phyloP scores from a whole-genome alignment of 2,329 filamentous ascomycete species.

The Pseudogymnoascus sp. region DNA sequence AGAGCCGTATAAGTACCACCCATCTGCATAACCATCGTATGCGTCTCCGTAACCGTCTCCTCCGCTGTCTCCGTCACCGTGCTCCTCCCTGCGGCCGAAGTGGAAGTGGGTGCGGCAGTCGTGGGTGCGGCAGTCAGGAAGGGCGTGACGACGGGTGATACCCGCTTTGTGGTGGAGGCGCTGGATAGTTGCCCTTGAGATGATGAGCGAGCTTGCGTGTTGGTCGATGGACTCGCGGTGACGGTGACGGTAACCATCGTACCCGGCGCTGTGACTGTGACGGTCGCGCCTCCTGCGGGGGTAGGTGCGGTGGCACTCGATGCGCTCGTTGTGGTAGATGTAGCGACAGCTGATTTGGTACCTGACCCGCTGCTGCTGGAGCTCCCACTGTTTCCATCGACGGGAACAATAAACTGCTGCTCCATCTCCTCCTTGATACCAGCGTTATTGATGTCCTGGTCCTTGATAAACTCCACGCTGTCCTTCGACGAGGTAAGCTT shows the following conservation, averaged over 20 bases:
- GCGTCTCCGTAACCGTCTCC: neutral
- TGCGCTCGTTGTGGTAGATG: neutral
- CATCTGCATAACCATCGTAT: constrained; percentile 1
- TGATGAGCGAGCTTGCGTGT: neutral
- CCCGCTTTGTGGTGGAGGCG: neutral
- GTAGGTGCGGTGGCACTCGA: neutral
- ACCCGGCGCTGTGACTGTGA: neutral
- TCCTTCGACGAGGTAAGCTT: neutral
- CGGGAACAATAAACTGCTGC: neutral
- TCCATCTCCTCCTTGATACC: neutral
- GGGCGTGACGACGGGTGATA: neutral
- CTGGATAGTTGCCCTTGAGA: neutral
- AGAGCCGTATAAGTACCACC: neutral
- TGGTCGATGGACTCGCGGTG: neutral
- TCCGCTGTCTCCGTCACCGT: neutral
- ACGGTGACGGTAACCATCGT: neutral
- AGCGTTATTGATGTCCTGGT: neutral
- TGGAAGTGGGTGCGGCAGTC: neutral
- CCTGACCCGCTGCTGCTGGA: neutral
- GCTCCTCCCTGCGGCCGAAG: neutral
- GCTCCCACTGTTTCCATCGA: neutral
- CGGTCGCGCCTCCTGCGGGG: neutral
- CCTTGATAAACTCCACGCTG: neutral
- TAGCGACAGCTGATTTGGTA: neutral
- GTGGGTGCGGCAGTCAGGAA: too few relatives aligned